Evolutionary conservation across 1,284 basidiomycete genomes (phyloP).

Genomic region (Malassezia japonica): DNA sequence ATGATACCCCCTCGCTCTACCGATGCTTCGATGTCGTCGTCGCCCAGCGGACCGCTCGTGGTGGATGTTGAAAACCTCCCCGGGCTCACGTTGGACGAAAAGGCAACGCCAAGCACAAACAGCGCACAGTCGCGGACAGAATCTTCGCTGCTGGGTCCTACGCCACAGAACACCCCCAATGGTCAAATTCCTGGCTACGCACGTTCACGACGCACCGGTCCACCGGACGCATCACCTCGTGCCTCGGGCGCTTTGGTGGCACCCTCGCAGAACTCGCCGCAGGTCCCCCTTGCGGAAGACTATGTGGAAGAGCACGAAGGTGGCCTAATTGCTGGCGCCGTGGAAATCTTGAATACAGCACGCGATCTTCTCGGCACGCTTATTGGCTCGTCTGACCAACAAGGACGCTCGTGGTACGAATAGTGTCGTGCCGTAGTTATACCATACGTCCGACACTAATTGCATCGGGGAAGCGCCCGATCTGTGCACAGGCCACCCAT

Average conservation of each 20-base stretch:
- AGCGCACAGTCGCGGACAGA: background rate
- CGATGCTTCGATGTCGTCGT: background rate
- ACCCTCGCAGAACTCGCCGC: slow-evolving; percentile 33
- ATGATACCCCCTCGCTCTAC: slow-evolving; percentile 1
- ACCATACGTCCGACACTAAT: no score
- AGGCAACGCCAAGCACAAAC: slow-evolving; percentile 19
- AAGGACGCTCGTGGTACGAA: slow-evolving; percentile 8
- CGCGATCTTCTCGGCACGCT: slow-evolving; percentile 42
- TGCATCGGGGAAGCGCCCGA: no score
- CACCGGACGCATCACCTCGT: slow-evolving; percentile 15
- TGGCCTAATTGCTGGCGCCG: slow-evolving; percentile 32
- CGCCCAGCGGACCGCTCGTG: slow-evolving; percentile 19
- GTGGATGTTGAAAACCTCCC: slow-evolving; percentile 39
- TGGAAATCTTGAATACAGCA: slow-evolving; percentile 47
- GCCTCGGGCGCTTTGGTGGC: slow-evolving; percentile 38
- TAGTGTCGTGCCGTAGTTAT: background rate
- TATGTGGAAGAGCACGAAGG: slow-evolving; percentile 47
- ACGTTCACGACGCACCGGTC: background rate
- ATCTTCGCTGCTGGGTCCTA: slow-evolving; percentile 25
- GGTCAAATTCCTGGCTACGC: background rate
- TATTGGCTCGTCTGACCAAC: slow-evolving; percentile 5
- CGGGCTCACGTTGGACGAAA: slow-evolving; percentile 10
- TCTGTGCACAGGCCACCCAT: no score
- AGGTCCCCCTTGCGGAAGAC: slow-evolving; percentile 41
- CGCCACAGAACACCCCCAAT: slow-evolving; percentile 43